Evolutionary conservation across 73 alveolate genomes (phyloP).

Genomic region (Effrenium voratum): DNA sequence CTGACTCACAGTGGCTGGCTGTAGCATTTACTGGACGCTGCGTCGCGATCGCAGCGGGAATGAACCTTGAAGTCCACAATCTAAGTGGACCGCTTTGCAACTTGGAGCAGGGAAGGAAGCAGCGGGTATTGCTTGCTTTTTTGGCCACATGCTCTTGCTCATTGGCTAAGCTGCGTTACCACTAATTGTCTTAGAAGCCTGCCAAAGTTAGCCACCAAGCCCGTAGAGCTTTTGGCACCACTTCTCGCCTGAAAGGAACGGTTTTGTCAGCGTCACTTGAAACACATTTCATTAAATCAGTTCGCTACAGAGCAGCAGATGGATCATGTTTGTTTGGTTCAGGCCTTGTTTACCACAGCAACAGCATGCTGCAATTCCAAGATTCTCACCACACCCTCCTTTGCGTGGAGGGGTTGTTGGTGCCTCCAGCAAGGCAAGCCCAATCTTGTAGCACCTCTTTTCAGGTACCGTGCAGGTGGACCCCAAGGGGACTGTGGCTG

Average conservation of each 20-base stretch:
- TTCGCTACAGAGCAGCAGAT: no score
- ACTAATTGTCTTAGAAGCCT: not conserved
- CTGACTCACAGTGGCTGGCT: conserved; percentile 24
- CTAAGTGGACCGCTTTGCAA: conserved; percentile 65
- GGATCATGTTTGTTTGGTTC: no score
- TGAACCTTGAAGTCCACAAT: conserved; percentile 45
- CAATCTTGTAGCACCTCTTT: not conserved
- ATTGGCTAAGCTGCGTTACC: not conserved
- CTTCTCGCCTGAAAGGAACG: no score
- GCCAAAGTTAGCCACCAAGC: no score
- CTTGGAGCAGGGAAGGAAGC: not conserved
- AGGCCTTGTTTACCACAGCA: no score
- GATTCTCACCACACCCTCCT: no score
- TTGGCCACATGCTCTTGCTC: not conserved
- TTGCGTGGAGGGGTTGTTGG: no score
- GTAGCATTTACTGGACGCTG: not conserved
- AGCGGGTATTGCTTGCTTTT: not conserved
- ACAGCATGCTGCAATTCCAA: no score
- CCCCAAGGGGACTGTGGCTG: conserved; percentile 43
- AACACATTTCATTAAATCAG: no score
- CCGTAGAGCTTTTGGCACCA: no score
- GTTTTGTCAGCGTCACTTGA: no score
- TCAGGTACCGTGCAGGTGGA: conserved; percentile 36
- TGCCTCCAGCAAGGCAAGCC: no score
- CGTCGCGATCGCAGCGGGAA: not conserved